Percentiles rank a stretch among this genome's conserved stretches.
These are phyloP conservation scores for Plasmodium knowlesi DNA, from an alignment of 169 alveolate species.

Conservation along the genomic window DNA sequence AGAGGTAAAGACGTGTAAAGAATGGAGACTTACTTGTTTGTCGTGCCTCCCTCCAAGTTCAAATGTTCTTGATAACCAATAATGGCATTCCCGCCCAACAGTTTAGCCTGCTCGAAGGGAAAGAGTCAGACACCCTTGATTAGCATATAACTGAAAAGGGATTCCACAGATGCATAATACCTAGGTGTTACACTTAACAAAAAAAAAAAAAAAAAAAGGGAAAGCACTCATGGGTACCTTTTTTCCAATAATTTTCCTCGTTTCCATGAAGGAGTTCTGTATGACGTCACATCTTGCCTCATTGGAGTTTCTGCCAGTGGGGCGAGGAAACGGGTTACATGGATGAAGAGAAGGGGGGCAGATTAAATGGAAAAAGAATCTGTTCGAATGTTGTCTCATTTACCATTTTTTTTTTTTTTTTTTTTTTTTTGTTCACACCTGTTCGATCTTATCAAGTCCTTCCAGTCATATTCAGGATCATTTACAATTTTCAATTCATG, in stretches of 20 bases:
- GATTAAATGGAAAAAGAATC: not conserved
- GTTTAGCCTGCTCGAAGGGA: slow-evolving; percentile 30
- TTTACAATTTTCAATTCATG: slow-evolving; percentile 73
- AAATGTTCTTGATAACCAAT: slow-evolving; percentile 73
- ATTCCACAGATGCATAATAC: not conserved
- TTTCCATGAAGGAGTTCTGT: slow-evolving; percentile 73
- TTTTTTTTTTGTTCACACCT: slow-evolving; percentile 19
- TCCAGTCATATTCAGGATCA: slow-evolving; percentile 78
- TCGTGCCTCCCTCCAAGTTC: slow-evolving; percentile 74
- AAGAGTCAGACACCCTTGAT: not conserved
- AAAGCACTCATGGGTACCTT: slow-evolving; percentile 25
- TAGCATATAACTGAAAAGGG: not conserved
- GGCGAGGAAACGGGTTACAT: not conserved
- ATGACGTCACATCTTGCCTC: slow-evolving; percentile 75
- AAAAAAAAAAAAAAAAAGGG: not conserved
- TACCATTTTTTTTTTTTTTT: not conserved
- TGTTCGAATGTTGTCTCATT: not conserved
- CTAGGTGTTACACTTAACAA: not conserved
- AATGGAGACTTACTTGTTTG: slow-evolving; percentile 63
- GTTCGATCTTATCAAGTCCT: slow-evolving; percentile 74
- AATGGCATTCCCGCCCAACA: slow-evolving; percentile 74
- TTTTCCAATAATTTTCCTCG: slow-evolving; percentile 66
- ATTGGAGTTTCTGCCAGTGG: slow-evolving; percentile 58
- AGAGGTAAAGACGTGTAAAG: not conserved
- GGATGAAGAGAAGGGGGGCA: not conserved